Evolutionary conservation across 164 flowering plant genomes (phyloP).

Genomic region (Stephania japonica): DNA sequence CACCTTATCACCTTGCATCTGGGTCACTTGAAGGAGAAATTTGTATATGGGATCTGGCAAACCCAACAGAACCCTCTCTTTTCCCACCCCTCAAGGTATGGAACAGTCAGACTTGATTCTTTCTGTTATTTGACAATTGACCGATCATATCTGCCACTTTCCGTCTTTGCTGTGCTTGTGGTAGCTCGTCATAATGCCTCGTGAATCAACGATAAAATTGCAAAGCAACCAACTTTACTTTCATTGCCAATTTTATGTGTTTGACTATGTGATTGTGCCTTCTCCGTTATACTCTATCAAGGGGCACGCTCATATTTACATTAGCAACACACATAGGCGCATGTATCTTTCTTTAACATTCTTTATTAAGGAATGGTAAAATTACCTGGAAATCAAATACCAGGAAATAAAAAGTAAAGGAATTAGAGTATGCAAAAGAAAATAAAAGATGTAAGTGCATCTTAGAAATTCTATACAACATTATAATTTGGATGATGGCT

Average conservation of each 20-base stretch:
- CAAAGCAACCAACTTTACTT: neutral
- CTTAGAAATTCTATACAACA: neutral
- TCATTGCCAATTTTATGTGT: no score
- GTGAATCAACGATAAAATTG: neutral
- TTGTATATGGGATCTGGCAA: slow-evolving; percentile 86
- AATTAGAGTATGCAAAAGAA: no score
- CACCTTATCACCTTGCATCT: slow-evolving; percentile 84
- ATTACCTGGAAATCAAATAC: neutral
- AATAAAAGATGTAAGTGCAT: no score
- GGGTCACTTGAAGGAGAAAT: slow-evolving; percentile 98
- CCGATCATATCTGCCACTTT: neutral
- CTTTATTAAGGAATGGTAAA: no score
- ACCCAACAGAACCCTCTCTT: slow-evolving; percentile 65
- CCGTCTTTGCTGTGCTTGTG: neutral
- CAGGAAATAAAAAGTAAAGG: neutral
- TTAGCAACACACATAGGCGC: no score
- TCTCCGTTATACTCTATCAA: no score
- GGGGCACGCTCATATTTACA: no score
- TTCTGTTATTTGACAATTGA: neutral
- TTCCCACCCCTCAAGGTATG: slow-evolving; percentile 79
- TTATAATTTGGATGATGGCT: neutral
- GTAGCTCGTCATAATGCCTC: neutral
- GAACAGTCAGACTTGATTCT: neutral
- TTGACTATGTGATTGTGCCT: no score
- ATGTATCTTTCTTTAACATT: no score